phyloP scores from a whole-genome alignment of 1,284 basidiomycete genomes.

The Apiotrichum laibachii region DNA sequence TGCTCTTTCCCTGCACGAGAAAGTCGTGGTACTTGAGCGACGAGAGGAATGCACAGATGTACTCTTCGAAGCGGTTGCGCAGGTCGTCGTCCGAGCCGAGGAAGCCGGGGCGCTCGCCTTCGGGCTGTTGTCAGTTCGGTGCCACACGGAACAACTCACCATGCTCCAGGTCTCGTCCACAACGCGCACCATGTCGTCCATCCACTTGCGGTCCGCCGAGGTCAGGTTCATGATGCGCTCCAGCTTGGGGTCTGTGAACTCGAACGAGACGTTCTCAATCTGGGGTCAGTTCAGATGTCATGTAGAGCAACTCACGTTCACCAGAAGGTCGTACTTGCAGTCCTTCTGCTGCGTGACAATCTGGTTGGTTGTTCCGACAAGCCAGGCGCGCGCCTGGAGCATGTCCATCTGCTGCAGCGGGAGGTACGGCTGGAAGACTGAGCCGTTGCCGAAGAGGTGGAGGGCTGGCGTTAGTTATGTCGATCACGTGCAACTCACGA shows the following conservation, averaged over 20 bases:
- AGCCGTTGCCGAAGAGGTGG: conserved; percentile 75
- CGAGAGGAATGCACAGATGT: conserved; percentile 53
- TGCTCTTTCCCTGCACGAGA: conserved; percentile 28
- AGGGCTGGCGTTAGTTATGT: conserved; percentile 29
- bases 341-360: conserved; percentile 93
- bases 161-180: conserved; percentile 74
- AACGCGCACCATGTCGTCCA: conserved; percentile 73
- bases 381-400: conserved; percentile 74
- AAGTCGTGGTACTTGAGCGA: conserved; percentile 86
- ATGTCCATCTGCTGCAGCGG: conserved; percentile 94
- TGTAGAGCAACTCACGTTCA: conserved; percentile 64
- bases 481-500: conserved; percentile 66
- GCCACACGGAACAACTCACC: conserved; percentile 46
- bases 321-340: conserved; percentile 73
- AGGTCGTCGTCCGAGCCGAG: conserved; percentile 91
- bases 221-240: conserved; percentile 78
- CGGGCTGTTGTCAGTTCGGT: conserved; percentile 14
- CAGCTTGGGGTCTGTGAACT: conserved; percentile 76
- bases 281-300: conserved; percentile 40
- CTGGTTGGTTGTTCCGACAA: conserved; percentile 85
- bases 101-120: conserved; percentile 55
- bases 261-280: conserved; percentile 79
- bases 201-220: conserved; percentile 94
- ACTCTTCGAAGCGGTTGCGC: conserved; percentile 68
- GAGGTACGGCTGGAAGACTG: conserved; percentile 97